A percentile compares a stretch with the other conserved stretches of the same genome.
phyloP scores from a whole-genome alignment of 164 flowering plant species.

The Pachysandra terminalis region DNA sequence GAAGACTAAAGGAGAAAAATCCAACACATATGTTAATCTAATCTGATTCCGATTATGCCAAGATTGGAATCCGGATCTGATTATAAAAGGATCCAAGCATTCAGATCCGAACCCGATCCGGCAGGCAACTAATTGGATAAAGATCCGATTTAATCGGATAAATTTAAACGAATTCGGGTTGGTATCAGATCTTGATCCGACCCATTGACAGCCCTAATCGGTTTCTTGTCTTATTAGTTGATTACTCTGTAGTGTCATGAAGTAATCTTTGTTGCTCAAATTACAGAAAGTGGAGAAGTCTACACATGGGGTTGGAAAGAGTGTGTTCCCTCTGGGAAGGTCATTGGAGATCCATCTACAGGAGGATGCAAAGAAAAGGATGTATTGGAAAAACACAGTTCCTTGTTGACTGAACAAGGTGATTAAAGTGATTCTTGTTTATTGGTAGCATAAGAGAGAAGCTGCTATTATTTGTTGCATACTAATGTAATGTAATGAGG shows the following conservation, averaged over 20 bases:
- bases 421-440: conserved; percentile 5
- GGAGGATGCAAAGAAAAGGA: conserved; percentile 41
- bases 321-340: conserved; percentile 72
- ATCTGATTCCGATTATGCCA: too few species aligned
- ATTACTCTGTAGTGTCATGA: neutral
- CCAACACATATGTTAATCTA: too few species aligned
- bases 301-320: conserved; percentile 90
- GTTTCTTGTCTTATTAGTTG: neutral
- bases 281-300: conserved; percentile 52
- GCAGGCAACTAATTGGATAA: too few species aligned
- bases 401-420: conserved; percentile 54
- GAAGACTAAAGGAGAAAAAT: too few species aligned
- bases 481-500: conserved; percentile 15
- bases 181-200: too few species aligned
- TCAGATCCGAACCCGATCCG: too few species aligned
- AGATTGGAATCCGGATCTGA: too few species aligned
- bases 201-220: too few species aligned
- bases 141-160: too few species aligned
- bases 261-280: neutral
- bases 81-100: too few species aligned
- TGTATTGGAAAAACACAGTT: conserved; percentile 34
- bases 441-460: neutral
- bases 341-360: conserved; percentile 39
- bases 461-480: conserved; percentile 7
- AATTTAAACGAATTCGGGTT: too few species aligned